phyloP scores from a whole-genome alignment of 148 eudicot species.

The Rhododendron williamsianum region DNA sequence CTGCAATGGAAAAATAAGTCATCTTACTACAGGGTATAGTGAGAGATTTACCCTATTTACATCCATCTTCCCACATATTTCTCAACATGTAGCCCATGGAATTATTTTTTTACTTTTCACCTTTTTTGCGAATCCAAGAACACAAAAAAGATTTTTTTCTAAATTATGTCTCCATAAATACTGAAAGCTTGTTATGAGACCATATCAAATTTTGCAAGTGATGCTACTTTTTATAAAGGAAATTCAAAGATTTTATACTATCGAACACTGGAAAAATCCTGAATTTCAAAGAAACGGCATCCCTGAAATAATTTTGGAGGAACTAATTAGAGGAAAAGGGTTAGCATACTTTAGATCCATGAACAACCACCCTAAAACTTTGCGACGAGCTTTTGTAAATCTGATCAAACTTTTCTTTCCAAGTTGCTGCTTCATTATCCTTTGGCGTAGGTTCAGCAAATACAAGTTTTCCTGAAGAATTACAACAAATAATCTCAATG shows the following conservation, averaged over 20 bases:
- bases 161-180: background rate
- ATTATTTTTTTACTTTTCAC: background rate
- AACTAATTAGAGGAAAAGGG: background rate
- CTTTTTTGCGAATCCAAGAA: background rate
- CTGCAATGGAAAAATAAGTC: conserved; percentile 54
- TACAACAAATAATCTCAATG: background rate
- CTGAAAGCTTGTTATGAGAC: background rate
- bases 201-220: background rate
- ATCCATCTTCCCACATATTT: background rate
- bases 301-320: background rate
- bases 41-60: background rate
- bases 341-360: conserved; percentile 89
- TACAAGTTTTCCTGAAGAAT: conserved; percentile 78
- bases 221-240: background rate
- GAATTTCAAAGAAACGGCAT: background rate
- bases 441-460: conserved; percentile 92
- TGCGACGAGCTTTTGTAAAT: conserved; percentile 97
- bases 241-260: background rate
- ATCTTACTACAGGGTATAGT: conserved; percentile 12
- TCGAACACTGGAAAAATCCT: background rate
- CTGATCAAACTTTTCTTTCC: conserved; percentile 99
- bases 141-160: background rate
- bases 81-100: background rate
- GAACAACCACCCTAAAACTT: conserved; percentile 94
- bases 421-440: conserved; percentile 90